phyloP scores from a whole-genome alignment of 768 basidiomycete species.

The Terana coerulea region DNA sequence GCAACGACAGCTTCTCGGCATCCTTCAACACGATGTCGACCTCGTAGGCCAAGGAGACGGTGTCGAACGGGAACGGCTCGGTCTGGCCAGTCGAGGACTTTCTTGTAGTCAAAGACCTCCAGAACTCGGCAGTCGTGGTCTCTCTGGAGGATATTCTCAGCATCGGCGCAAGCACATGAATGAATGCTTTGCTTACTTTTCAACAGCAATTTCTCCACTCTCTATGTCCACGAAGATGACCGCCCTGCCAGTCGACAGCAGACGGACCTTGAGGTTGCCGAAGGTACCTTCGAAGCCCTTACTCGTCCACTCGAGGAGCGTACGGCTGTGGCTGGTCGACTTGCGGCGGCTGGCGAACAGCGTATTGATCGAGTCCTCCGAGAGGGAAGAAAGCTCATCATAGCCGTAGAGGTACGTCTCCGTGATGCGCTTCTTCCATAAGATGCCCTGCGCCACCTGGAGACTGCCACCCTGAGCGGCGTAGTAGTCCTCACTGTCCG shows the following conservation, averaged over 20 bases:
- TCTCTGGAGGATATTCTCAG: background rate
- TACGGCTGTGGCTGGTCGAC: background rate
- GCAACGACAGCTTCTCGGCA: constrained; percentile 3
- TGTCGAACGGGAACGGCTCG: background rate
- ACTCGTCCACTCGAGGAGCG: constrained; percentile 6
- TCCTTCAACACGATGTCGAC: constrained; percentile 18
- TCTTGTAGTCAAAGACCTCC: background rate
- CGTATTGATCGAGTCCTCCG: constrained; percentile 15
- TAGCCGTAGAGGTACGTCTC: constrained; percentile 1
- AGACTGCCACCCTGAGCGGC: background rate
- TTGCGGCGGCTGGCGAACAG: constrained; percentile 11
- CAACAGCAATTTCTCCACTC: constrained; percentile 1
- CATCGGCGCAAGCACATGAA: too few species aligned
- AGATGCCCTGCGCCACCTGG: background rate
- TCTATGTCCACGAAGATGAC: constrained; percentile 13
- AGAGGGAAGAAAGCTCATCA: constrained; percentile 12
- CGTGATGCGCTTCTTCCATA: background rate
- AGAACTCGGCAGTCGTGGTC: background rate
- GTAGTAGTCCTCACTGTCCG: background rate
- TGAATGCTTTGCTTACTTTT: constrained; percentile 1
- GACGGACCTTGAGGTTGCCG: constrained; percentile 9
- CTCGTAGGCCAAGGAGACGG: constrained; percentile 19
- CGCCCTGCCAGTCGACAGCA: constrained; percentile 13
- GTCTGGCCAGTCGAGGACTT: background rate
- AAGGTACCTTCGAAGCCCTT: constrained; percentile 14